Conservation (phyloP, 139 green algal genomes). For the Auxenochlorella protothecoides region DNA sequence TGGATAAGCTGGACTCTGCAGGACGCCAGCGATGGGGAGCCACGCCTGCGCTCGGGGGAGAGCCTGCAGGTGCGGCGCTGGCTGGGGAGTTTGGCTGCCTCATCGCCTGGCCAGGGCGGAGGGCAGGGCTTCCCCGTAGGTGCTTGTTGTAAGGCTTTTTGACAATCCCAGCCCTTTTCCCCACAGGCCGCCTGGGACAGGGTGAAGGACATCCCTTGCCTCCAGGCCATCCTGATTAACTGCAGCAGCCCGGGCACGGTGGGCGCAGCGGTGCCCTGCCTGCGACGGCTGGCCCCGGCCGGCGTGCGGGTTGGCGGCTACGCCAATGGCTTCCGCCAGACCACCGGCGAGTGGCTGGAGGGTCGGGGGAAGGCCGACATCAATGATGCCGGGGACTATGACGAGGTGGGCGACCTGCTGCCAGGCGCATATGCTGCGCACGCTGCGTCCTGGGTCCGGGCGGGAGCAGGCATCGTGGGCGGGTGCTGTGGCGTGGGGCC, state of each 20-base stretch:
- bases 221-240: slow-evolving; percentile 40
- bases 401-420: slow-evolving; percentile 23
- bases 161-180: too few relatives aligned
- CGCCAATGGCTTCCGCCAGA: slow-evolving; percentile 50
- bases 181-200: too few relatives aligned
- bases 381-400: not conserved
- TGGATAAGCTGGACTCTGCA: slow-evolving; percentile 52
- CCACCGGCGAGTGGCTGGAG: slow-evolving; percentile 45
- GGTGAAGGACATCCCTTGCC: slow-evolving; percentile 17
- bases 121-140: too few relatives aligned
- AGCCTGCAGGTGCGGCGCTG: slow-evolving; percentile 5
- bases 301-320: slow-evolving; percentile 35
- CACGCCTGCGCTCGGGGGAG: slow-evolving; percentile 32
- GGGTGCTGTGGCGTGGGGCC: slow-evolving; percentile 54
- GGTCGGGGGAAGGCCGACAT: not conserved
- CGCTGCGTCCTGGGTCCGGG: slow-evolving; percentile 20
- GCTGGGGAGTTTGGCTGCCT: too few relatives aligned
- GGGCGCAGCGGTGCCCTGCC: slow-evolving; percentile 3
- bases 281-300: not conserved
- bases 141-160: too few relatives aligned
- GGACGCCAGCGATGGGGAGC: slow-evolving; percentile 14
- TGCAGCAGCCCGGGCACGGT: slow-evolving; percentile 14
- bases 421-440: slow-evolving; percentile 29
- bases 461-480: slow-evolving; percentile 39
- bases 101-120: too few relatives aligned